Base-by-base conservation (phyloP, 2,329 filamentous ascomycete genomes). In the Trichoderma pleuroti region DNA sequence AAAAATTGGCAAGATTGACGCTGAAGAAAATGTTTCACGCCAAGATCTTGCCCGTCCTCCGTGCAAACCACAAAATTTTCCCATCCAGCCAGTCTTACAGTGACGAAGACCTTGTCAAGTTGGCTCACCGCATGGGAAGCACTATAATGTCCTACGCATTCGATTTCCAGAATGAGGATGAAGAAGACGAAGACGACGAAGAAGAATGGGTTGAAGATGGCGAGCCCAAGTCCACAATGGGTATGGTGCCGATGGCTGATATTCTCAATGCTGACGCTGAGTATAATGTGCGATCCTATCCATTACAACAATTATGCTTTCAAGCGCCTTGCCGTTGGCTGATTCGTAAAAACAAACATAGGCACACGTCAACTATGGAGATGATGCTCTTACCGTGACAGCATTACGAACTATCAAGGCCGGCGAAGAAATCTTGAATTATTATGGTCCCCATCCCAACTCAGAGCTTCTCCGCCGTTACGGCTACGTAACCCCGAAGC, bases 71-170 rank as follows among this genome's bases (percentile, higher is more conserved):
- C 7, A 66, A 76, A 5, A 74, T 86, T 1, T 90, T 89, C 70
- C 73, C 73, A 0, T 79, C 78, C 0, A 75, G 81, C 74, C 73
- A 72, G 7, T 74, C 72, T 2, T 77, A 82, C 8, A 77, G 74
- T 14, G 86, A 88, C 30, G 80, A 81, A 1, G 80, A 86, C 28
- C 78, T 89, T 2, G 73, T 87, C 2, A 72, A 74, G 9, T 77
- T 90, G 21, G 91, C 92, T 66, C 93, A 97, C 78, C 86, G 89
- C 10, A 94, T 97, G 90, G 94, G 92, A 1, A 94, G 91, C 72
- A 89, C 92, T 18, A 95, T 97, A 74, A 97, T 97, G 93, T 91
- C 93, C 0, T 97, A 97, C 78, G 93, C 93, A 0, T 97, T 97
- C 78, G 94, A 97, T 74, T 86, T 97, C 8, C 87, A 88, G 61